Evolutionary conservation across 192 early-diverging fungal species (phyloP).

Genomic region (Rhizoclosmatium globosum): DNA sequence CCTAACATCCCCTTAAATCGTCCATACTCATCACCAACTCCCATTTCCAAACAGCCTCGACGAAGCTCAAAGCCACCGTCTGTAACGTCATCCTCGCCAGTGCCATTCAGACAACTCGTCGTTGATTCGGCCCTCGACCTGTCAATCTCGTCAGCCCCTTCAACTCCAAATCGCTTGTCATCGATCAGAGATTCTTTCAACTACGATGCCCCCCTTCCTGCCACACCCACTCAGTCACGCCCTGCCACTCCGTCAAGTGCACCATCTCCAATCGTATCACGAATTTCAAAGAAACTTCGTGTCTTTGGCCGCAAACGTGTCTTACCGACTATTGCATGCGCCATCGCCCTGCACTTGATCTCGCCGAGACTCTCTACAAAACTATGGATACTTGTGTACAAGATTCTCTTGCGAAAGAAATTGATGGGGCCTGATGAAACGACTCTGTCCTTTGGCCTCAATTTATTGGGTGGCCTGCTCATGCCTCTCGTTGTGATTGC

Average conservation of each 20-base stretch:
- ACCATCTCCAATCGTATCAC: background rate
- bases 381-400: slow-evolving; percentile 23
- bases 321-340: slow-evolving; percentile 12
- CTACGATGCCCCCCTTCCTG: too few relatives aligned
- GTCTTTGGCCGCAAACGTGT: background rate
- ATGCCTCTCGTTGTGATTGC: slow-evolving; percentile 4
- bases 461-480: background rate
- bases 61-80: background rate
- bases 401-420: background rate
- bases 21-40: background rate
- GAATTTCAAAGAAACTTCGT: background rate
- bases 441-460: too few relatives aligned
- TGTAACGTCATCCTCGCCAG: background rate
- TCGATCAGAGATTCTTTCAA: too few relatives aligned
- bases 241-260: too few relatives aligned
- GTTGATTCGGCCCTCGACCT: background rate
- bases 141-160: too few relatives aligned
- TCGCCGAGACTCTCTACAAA: slow-evolving; percentile 17
- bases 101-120: background rate
- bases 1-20: background rate
- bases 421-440: background rate
- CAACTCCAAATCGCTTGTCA: too few relatives aligned
- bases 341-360: slow-evolving; percentile 24
- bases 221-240: too few relatives aligned
- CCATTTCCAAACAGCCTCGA: background rate